Percentiles rank a stretch among this genome's conserved stretches.
Conservation (phyloP, 2,329 filamentous ascomycete genomes). For the Verticillium zaregamsianum region DNA sequence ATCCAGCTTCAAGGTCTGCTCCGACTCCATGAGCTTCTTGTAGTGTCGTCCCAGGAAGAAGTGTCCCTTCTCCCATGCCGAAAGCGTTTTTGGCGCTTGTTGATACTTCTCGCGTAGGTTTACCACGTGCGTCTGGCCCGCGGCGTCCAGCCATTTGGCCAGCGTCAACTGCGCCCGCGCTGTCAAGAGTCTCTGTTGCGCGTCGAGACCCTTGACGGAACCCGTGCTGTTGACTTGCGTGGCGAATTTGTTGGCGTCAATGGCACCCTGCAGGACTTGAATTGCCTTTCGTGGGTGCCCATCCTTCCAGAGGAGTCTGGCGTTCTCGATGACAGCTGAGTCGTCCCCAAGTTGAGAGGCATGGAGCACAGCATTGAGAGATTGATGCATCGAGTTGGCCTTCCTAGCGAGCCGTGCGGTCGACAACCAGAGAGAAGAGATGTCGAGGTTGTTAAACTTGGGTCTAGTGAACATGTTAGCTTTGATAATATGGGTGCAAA, state of each 20-base stretch:
- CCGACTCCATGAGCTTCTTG: conserved; percentile 89
- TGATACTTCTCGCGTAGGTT: conserved; percentile 80
- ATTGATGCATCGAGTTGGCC: conserved; percentile 75
- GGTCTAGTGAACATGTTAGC: conserved; percentile 30
- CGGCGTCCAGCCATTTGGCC: conserved; percentile 93
- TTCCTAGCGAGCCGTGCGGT: conserved; percentile 86
- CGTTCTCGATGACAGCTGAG: conserved; percentile 90
- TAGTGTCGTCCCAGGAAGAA: conserved; percentile 97
- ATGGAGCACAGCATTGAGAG: conserved; percentile 90
- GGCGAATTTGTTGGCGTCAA: conserved; percentile 74
- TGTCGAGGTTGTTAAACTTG: conserved; percentile 65
- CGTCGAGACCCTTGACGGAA: conserved; percentile 34
- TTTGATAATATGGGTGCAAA: not conserved
- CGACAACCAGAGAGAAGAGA: conserved; percentile 80
- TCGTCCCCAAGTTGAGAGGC: conserved; percentile 80
- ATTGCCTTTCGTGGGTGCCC: conserved; percentile 94
- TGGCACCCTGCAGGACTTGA: conserved; percentile 81
- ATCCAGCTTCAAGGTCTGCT: conserved; percentile 69
- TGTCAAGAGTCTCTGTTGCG: conserved; percentile 57
- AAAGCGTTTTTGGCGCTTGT: conserved; percentile 65
- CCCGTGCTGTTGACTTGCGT: conserved; percentile 36
- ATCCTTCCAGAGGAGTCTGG: conserved; percentile 87
- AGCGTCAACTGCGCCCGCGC: conserved; percentile 80
- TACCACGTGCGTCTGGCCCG: conserved; percentile 86
- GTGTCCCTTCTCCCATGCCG: conserved; percentile 91